These are phyloP conservation scores for Fusarium haematococcum DNA, from an alignment of 2,329 filamentous ascomycete species.

Conservation along the genomic window DNA sequence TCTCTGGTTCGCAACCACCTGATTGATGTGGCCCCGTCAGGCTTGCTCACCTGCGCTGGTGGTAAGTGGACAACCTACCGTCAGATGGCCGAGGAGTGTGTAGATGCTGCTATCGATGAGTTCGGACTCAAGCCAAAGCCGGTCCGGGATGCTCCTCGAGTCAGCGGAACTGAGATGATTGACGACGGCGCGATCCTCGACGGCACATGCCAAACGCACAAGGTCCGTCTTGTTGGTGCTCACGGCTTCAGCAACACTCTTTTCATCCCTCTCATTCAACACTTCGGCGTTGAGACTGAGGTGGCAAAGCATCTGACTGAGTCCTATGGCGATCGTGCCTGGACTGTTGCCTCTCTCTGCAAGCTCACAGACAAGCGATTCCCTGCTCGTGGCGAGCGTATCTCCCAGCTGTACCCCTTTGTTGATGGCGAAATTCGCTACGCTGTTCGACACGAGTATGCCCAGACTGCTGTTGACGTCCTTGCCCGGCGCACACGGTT, in stretches of 20 bases:
- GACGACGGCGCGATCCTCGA: slow-evolving; percentile 74
- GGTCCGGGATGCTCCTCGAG: slow-evolving; percentile 70
- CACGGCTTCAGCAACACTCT: slow-evolving; percentile 90
- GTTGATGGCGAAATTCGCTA: slow-evolving; percentile 93
- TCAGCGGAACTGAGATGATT: slow-evolving; percentile 76
- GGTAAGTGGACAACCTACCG: slow-evolving; percentile 96
- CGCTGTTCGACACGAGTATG: slow-evolving; percentile 89
- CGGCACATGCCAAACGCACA: slow-evolving; percentile 85
- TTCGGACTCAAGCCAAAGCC: slow-evolving; percentile 72
- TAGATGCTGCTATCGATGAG: slow-evolving; percentile 80
- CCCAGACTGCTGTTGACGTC: slow-evolving; percentile 90
- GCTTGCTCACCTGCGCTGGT: slow-evolving; percentile 85
- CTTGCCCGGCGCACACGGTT: slow-evolving; percentile 86
- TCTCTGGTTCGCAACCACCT: slow-evolving; percentile 90
- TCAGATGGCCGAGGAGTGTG: slow-evolving; percentile 91
- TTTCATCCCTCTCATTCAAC: slow-evolving; percentile 95
- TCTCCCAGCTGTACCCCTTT: slow-evolving; percentile 86
- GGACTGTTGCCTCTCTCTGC: slow-evolving; percentile 87
- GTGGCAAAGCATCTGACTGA: slow-evolving; percentile 89
- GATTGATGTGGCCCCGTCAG: slow-evolving; percentile 81
- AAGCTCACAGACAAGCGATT: slow-evolving; percentile 81
- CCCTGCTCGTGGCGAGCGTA: slow-evolving; percentile 83
- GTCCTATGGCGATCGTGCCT: slow-evolving; percentile 92
- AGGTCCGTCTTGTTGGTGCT: slow-evolving; percentile 83
- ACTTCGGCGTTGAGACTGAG: slow-evolving; percentile 91